Base-by-base conservation (phyloP, 495 filamentous ascomycete genomes). In the Penicillium paxilli region DNA sequence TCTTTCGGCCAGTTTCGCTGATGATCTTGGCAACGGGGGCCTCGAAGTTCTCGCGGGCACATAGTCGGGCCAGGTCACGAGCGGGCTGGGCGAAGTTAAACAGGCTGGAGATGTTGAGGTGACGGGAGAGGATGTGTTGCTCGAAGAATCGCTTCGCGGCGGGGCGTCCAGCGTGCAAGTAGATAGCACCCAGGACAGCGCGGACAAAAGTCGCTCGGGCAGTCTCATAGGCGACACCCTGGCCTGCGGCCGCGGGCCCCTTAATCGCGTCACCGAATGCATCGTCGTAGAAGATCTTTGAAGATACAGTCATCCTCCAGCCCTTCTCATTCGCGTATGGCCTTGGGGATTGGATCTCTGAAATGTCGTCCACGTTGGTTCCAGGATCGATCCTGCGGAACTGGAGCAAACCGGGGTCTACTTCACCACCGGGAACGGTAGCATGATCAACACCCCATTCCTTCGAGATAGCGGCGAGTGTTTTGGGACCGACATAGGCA, bases 371-470 rank as follows among this genome's bases (percentile, higher is more conserved):
- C n/a, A 72, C 24, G 30, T 80, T 69, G 23, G 80, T 73, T 12
- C 87, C 88, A 1, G 88, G 81, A 26, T 75, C 69, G 30, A 87
- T 45, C 41, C 82, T 70, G 47, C 75, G 78, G 72, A 90, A 94
- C 67, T 98, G 95, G 35, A 98, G 79, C n/a, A 92, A 74, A 9
- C 94, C 95, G 1, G 93, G 88, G 69, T 98, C 92, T 49, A 98
- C 93, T 71, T 98, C 90, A 41, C 82, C 86, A 19, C 91, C 92
- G 1, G 94, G 93, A 28, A 81, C 84, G 7, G 89, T 87, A 14
- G 89, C 94, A 32, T 74, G 62, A 61, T 98, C 93, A 14, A 97
- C 83, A 71, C 95, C 94, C 93, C 94, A 98, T 71, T 92, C 89
- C 28, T 77, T 72, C 0, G 87, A 80, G 54, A 97, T 80, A 1